Evolutionary conservation across 306 rosid species (phyloP), one percentile per base, ranked within the genome.

Genomic region (Dalbergia oliveri): DNA sequence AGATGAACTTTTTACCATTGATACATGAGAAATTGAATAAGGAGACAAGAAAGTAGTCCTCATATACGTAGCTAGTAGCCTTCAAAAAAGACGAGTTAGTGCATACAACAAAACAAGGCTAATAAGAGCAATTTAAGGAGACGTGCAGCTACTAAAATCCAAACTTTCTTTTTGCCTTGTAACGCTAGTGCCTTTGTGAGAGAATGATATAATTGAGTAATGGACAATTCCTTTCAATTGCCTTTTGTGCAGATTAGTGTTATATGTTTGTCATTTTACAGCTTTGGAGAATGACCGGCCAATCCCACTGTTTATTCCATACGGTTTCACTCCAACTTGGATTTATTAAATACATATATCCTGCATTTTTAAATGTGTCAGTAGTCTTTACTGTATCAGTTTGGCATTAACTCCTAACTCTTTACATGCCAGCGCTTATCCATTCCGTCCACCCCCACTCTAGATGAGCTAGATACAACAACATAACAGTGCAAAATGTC

Each of bases 101-200:
- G 78, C 60, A 66, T 70, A 67, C 81, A 84, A 84, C 72, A 88
- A 81, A 85, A 84, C 86, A 84, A 82, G 31, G 83, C 84, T 84
- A 80, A 66, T 79, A 84, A 84, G 92, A 82, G 85, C 84, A 75
- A 79, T 81, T 68, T 82, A 82, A 84, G 86, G 86, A 83, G 86
- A 57, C 73, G 54, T 70, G 88, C 83, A 84, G 82, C 80, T 82
- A 82, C 86, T 78, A 87, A 84, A 87, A 49, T 87, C 87, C 94
- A 85, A 82, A 79, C 2, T 23, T 81, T 81, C 76, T 78, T 86
- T 91, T 72, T 72, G 76, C 84, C 80, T 41, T 79, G n/a, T 79
- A 54, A 65, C 54, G 68, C 73, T 74, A 51, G 68, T 66, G 63
- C 70, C 77, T 69, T 85, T 54, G 47, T 76, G 84, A 41, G 50